phyloP scores from a whole-genome alignment of 306 rosid genomes.

The Prunus padus region DNA sequence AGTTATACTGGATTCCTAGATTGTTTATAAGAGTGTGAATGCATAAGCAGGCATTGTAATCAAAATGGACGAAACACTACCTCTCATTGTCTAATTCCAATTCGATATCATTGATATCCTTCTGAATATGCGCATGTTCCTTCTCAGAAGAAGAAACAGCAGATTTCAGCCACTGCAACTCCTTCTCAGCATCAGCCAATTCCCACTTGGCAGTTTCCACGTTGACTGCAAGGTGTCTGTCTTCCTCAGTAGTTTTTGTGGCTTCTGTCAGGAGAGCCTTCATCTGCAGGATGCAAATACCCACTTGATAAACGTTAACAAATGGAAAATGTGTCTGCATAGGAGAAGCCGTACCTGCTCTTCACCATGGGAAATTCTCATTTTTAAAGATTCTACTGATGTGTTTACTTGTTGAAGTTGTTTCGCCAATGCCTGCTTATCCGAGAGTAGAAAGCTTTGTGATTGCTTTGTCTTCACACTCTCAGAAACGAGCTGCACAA shows the following conservation, averaged over 20 bases:
- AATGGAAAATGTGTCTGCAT: not conserved
- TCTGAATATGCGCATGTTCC: conserved; percentile 67
- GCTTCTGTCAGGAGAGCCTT: conserved; percentile 57
- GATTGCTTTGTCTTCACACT: conserved; percentile 86
- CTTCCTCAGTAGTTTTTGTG: conserved; percentile 60
- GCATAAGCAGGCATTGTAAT: not conserved
- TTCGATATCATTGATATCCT: conserved; percentile 56
- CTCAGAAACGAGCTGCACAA: conserved; percentile 92
- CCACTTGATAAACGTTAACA: conserved; percentile 17
- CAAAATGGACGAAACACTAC: conserved; percentile 35
- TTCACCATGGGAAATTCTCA: conserved; percentile 57
- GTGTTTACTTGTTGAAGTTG: conserved; percentile 72
- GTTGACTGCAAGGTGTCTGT: conserved; percentile 55
- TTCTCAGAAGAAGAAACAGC: conserved; percentile 71
- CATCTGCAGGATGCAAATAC: conserved; percentile 55
- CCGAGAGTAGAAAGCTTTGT: conserved; percentile 54
- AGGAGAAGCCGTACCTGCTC: conserved; percentile 52
- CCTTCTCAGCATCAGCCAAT: conserved; percentile 88
- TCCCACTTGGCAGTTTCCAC: conserved; percentile 79
- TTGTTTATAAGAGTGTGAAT: not conserved
- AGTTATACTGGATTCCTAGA: not conserved
- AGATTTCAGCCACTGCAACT: conserved; percentile 75
- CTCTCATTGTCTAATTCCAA: conserved; percentile 74
- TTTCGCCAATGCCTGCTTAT: conserved; percentile 75
- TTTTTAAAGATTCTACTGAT: conserved; percentile 53